A percentile compares a stretch with the other conserved stretches of the same genome.
phyloP scores from a whole-genome alignment of 179 eudicot genomes.

The Patellifolia procumbens region DNA sequence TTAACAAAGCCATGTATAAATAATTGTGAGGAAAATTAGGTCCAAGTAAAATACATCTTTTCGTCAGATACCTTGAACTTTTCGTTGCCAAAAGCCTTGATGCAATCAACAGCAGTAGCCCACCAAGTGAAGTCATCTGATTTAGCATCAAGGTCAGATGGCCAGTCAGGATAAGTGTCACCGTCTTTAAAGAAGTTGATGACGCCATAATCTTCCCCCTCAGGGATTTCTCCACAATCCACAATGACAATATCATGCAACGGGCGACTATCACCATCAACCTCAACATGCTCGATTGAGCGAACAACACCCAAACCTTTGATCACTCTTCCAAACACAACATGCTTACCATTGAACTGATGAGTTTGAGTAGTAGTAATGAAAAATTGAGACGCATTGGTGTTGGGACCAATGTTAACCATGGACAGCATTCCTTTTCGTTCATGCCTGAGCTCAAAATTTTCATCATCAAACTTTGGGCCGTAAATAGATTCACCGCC shows the following conservation, averaged over 20 bases:
- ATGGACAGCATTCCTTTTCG: conserved; percentile 81
- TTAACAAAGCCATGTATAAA: not conserved
- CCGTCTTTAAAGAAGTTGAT: conserved; percentile 76
- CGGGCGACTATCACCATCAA: conserved; percentile 38
- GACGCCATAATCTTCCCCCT: conserved; percentile 69
- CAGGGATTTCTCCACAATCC: conserved; percentile 75
- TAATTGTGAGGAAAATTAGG: not conserved
- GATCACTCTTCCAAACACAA: conserved; percentile 76
- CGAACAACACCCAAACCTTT: conserved; percentile 73
- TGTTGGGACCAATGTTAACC: conserved; percentile 73
- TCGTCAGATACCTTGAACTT: conserved; percentile 55
- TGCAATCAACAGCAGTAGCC: conserved; percentile 57
- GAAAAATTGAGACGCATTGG: conserved; percentile 74
- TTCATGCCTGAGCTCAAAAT: conserved; percentile 64
- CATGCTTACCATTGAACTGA: conserved; percentile 71
- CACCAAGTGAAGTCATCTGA: conserved; percentile 64
- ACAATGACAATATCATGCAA: conserved; percentile 47
- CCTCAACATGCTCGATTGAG: conserved; percentile 54
- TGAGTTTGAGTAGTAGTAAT: conserved; percentile 60
- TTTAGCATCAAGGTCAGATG: conserved; percentile 60
- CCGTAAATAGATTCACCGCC: conserved; percentile 85
- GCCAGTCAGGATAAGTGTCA: conserved; percentile 78
- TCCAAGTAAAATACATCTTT: not conserved
- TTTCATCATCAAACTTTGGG: conserved; percentile 68
- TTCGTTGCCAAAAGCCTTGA: conserved; percentile 70